Base-by-base conservation (phyloP, 2,329 filamentous ascomycete species). In the Claviceps humidiphila region DNA sequence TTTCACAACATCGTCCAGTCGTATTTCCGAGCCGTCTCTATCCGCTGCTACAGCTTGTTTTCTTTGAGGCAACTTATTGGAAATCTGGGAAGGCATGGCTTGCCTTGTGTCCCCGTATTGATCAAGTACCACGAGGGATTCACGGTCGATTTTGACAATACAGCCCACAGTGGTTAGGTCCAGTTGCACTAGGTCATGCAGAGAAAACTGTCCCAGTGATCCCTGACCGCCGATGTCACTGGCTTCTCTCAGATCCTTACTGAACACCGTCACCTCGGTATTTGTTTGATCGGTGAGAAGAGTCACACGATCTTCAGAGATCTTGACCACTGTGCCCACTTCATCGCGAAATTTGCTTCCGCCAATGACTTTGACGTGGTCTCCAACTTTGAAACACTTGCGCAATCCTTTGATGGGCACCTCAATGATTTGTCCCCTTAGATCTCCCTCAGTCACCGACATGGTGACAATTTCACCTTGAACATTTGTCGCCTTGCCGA, bases 311-410 rank as follows among this genome's bases (percentile, higher is more conserved):
- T 98, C 93, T 55, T 95, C 89, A 48, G 82, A 85, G 58, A 96
- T 93, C 66, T 89, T 88, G 58, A 97, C 89, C 50, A 98, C 90
- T 80, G 96, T 95, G 68, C 93, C 93, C 45, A 97, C 86, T 70
- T 98, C 93, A 60, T 96, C 93, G 52, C 87, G 82, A 67, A 90
- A 97, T 60, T 89, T 86, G 71, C 90, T 95, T 41, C 90, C 91
- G 52, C 93, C 91, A 64, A 96, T 95, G 59, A 98, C 93, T 73
- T 97, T 97, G 73, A 98, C 93, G 64, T 98, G 93, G 63, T 98
- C 93, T 74, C 93, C 93, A 56, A 90, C 79, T 58, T 80, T 82
- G 77, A 98, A 98, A 34, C 88, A 81, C 70, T 98, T 98, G 53
- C 93, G 87, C 26, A 98, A 76, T 45, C 88, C 87, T 69, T 93